Evolutionary conservation across 140 eudicot genomes (phyloP).

Genomic region (Oenanthe javanica): DNA sequence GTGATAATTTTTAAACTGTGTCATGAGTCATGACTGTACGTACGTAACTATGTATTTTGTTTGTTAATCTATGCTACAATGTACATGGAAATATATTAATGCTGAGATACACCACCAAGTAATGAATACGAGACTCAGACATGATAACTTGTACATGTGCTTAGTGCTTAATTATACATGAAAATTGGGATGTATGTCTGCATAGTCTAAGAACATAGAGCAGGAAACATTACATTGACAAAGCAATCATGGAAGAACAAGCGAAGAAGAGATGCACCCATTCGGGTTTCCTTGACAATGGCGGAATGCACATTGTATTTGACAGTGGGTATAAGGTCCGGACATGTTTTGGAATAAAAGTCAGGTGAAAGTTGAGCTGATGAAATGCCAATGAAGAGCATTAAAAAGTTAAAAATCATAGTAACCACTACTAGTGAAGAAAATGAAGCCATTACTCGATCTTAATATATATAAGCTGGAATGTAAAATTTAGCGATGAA

Average conservation of each 20-base stretch:
- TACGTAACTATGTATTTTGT: too few relatives aligned
- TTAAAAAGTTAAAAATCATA: not conserved
- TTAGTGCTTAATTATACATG: not conserved
- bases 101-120: too few relatives aligned
- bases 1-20: not conserved
- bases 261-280: constrained; percentile 14
- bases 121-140: not conserved
- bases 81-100: not conserved
- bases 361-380: constrained; percentile 12
- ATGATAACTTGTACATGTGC: too few relatives aligned
- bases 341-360: constrained; percentile 5
- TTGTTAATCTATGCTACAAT: not conserved
- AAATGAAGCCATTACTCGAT: not conserved
- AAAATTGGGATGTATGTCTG: not conserved
- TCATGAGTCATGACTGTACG: not conserved
- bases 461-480: not conserved
- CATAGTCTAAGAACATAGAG: not conserved
- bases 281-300: not conserved
- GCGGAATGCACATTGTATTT: constrained; percentile 7
- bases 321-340: not conserved
- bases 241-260: constrained; percentile 11
- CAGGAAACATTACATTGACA: not conserved
- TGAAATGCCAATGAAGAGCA: not conserved
- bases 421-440: not conserved
- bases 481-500: not conserved